These are phyloP conservation scores for Acanthamoeba healyi DNA, from an alignment of 208 protist genomes.

Conservation along the genomic window DNA sequence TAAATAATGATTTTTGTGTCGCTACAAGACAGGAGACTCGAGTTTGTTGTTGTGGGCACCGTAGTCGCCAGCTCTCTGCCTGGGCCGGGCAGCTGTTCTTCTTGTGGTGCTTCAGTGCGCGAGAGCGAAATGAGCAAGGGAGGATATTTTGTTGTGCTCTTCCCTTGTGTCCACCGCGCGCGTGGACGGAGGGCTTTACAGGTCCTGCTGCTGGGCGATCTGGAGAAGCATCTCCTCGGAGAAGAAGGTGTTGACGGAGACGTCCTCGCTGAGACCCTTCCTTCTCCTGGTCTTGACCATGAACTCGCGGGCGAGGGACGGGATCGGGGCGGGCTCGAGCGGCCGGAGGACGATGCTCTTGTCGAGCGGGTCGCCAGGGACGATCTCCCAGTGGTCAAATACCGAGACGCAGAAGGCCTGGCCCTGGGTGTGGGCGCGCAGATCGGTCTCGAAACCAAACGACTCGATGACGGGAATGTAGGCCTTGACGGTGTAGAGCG, in stretches of 20 bases:
- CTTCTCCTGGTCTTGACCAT: conserved; percentile 98
- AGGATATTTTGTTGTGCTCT: too few species aligned
- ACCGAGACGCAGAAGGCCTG: conserved; percentile 95
- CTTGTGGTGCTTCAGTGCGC: too few species aligned
- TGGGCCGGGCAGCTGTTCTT: too few species aligned
- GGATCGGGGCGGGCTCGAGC: conserved; percentile 95
- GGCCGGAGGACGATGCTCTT: conserved; percentile 95
- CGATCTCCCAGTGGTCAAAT: conserved; percentile 98
- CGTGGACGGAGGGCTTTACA: too few species aligned
- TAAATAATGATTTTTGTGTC: too few species aligned
- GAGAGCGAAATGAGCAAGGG: too few species aligned
- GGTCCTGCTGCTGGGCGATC: not conserved
- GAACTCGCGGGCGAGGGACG: conserved; percentile 98
- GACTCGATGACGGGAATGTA: conserved; percentile 98
- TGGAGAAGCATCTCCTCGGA: conserved; percentile 19
- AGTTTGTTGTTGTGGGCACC: too few species aligned
- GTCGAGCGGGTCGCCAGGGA: conserved; percentile 99
- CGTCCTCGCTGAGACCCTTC: conserved; percentile 91
- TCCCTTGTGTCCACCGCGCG: too few species aligned
- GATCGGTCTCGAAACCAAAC: conserved; percentile 99
- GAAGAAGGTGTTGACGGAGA: conserved; percentile 63
- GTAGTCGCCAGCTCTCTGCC: too few species aligned
- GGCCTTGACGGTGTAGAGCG: conserved; percentile 95
- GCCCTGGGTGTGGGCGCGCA: conserved; percentile 97
- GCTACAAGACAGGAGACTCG: too few species aligned